Percentiles rank a stretch among this genome's conserved stretches.
phyloP scores from a whole-genome alignment of 2,329 filamentous ascomycete species.

The Chaetothyriales sp. region DNA sequence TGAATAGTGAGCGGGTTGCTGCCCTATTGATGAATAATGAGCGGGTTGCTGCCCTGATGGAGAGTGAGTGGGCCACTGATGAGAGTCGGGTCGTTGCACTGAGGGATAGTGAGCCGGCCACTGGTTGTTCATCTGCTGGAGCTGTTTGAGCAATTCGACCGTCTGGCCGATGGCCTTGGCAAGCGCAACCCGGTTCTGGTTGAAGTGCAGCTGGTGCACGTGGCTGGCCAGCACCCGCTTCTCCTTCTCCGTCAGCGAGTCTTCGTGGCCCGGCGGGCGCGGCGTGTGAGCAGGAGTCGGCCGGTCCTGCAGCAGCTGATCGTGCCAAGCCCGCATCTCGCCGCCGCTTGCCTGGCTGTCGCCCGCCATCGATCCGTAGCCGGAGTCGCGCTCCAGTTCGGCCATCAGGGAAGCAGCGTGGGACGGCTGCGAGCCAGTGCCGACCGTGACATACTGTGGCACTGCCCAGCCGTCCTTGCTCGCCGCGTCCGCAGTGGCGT shows the following conservation, averaged over 20 bases:
- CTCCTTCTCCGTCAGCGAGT: constrained; percentile 45
- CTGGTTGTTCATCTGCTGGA: constrained; percentile 77
- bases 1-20: no score
- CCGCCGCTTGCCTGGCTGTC: constrained; percentile 40
- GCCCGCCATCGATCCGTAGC: constrained; percentile 68
- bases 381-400: constrained; percentile 75
- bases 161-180: constrained; percentile 76
- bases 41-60: no score
- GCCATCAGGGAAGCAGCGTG: constrained; percentile 69
- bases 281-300: constrained; percentile 45
- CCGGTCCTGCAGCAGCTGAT: constrained; percentile 42
- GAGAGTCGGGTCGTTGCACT: constrained; percentile 47
- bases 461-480: background rate
- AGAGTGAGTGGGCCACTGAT: no score
- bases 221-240: constrained; percentile 61
- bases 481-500: background rate
- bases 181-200: constrained; percentile 77
- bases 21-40: no score
- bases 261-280: constrained; percentile 34
- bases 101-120: constrained; percentile 96
- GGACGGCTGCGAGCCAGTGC: constrained; percentile 65
- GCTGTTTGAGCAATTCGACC: constrained; percentile 64
- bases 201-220: constrained; percentile 67
- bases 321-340: constrained; percentile 38
- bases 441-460: constrained; percentile 77